phyloP scores from a whole-genome alignment of 2,329 filamentous ascomycete species.

The Arthrinium puccinioides region DNA sequence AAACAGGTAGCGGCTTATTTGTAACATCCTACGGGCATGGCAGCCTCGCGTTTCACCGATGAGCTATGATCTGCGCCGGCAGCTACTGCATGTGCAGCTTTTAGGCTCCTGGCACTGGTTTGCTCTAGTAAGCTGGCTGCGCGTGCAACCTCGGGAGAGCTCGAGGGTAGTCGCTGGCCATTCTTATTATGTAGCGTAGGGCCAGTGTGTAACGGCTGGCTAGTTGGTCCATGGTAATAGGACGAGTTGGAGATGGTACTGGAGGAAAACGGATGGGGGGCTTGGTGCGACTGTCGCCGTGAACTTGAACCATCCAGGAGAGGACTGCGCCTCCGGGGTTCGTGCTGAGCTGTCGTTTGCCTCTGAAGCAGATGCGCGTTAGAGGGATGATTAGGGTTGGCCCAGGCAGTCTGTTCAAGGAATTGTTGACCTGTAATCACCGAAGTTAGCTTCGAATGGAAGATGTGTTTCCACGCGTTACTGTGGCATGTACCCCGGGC shows the following conservation, averaged over 20 bases:
- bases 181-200: conserved; percentile 15
- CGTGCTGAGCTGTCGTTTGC: conserved; percentile 30
- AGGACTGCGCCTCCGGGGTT: conserved; percentile 13
- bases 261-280: conserved; percentile 23
- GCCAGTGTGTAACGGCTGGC: conserved; percentile 20
- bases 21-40: conserved; percentile 20
- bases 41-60: conserved; percentile 20
- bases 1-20: too few relatives aligned
- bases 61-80: conserved; percentile 12
- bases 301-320: conserved; percentile 26
- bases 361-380: conserved; percentile 39
- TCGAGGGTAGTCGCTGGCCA: conserved; percentile 21
- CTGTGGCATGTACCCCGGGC: too few relatives aligned
- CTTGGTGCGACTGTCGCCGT: conserved; percentile 30
- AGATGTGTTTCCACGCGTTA: not conserved
- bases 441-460: not conserved
- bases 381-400: conserved; percentile 75
- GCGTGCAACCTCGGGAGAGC: conserved; percentile 37
- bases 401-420: conserved; percentile 85
- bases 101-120: conserved; percentile 20
- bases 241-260: conserved; percentile 18
- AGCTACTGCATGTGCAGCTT: conserved; percentile 9
- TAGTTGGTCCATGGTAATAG: conserved; percentile 4
- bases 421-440: conserved; percentile 78
- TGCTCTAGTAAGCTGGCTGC: conserved; percentile 24